Conservation (phyloP, 768 basidiomycete genomes). For the Auricularia heimuer region DNA sequence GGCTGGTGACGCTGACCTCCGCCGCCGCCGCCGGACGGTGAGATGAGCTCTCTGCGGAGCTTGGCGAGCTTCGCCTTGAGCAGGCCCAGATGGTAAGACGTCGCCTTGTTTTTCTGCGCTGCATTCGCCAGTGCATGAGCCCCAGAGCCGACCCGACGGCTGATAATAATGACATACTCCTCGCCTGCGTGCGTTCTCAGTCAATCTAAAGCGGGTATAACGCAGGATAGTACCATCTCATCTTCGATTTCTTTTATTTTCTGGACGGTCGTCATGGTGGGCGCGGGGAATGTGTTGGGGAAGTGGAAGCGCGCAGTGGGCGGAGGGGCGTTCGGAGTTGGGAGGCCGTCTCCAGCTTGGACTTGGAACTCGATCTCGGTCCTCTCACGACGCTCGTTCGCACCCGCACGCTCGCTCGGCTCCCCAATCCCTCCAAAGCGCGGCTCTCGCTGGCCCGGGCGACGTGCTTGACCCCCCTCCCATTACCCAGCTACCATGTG, state of each 20-base stretch:
- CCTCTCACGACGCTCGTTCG: constrained; percentile 15
- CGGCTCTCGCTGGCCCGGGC: constrained; percentile 23
- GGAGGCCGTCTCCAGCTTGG: constrained; percentile 3
- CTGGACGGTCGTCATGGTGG: constrained; percentile 79
- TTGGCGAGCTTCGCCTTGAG: constrained; percentile 98
- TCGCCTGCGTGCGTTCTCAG: constrained; percentile 44
- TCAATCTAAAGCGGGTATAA: constrained; percentile 10
- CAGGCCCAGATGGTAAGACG: constrained; percentile 91
- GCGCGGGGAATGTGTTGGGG: constrained; percentile 10
- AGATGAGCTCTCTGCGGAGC: constrained; percentile 86
- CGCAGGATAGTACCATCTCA: constrained; percentile 65
- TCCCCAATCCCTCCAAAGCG: constrained; percentile 1
- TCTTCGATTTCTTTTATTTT: constrained; percentile 96
- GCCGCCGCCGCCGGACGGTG: constrained; percentile 60
- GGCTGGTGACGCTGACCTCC: constrained; percentile 40
- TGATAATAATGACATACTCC: constrained; percentile 43
- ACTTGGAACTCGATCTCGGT: constrained; percentile 15
- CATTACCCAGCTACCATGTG: constrained; percentile 36
- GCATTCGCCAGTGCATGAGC: constrained; percentile 7
- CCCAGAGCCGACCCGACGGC: constrained; percentile 4
- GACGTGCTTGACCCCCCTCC: constrained; percentile 15
- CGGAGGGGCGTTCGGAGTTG: background rate
- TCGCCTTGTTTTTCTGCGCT: constrained; percentile 96
- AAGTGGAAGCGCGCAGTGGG: background rate
- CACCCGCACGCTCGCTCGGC: constrained; percentile 4